Evolutionary conservation across 192 early-diverging fungal species (phyloP).

Genomic region (Lunasporangiospora selenospora): DNA sequence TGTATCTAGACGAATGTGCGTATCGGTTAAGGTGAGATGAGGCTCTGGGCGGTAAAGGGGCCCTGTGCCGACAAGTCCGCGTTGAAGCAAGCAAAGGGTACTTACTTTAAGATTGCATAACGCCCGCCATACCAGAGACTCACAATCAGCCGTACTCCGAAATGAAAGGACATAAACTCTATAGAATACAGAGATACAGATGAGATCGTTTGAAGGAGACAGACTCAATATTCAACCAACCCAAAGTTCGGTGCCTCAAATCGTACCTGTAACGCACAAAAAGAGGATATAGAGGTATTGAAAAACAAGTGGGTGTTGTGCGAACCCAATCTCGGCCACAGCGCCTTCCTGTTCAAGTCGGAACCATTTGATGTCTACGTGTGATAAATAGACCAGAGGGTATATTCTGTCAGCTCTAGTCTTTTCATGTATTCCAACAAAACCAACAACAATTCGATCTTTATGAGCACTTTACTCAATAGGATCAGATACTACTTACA

Average conservation of each 20-base stretch:
- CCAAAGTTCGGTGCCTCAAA: neutral
- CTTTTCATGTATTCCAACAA: neutral
- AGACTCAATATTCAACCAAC: neutral
- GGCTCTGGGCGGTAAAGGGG: no score
- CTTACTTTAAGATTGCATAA: conserved; percentile 52
- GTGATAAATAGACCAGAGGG: conserved; percentile 5
- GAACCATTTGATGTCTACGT: conserved; percentile 87
- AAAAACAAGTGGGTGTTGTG: conserved; percentile 65
- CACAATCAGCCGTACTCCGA: conserved; percentile 57
- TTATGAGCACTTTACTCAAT: neutral
- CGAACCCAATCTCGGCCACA: conserved; percentile 61
- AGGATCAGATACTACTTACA: conserved; percentile 49
- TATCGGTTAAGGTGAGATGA: no score
- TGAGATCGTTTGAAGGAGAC: neutral
- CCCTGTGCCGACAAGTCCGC: no score
- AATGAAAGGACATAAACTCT: conserved; percentile 69
- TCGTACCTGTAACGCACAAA: conserved; percentile 69
- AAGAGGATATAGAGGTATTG: conserved; percentile 83
- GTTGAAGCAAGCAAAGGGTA: no score
- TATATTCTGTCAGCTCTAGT: neutral
- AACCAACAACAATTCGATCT: neutral
- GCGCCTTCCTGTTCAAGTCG: conserved; percentile 75
- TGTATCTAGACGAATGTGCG: no score
- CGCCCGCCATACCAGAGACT: conserved; percentile 51
- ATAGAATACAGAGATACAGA: neutral